Evolutionary conservation across 2,329 filamentous ascomycete species (phyloP), one percentile per base, ranked within the genome.

Genomic region (Mycogone perniciosa): DNA sequence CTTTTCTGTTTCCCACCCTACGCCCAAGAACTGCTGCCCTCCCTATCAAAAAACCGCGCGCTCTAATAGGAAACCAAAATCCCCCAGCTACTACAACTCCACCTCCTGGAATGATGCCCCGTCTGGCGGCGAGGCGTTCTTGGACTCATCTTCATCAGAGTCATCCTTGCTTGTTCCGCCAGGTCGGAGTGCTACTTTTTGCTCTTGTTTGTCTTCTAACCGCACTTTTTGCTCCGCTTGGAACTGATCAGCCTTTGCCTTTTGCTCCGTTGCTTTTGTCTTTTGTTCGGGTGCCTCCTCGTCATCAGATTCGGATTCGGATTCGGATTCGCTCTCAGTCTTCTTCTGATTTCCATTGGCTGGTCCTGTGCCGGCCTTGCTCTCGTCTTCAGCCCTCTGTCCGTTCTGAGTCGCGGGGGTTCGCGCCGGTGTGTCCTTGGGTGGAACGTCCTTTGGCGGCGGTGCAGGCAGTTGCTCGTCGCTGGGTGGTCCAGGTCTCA

Each of bases 71-170:
- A 33, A 44, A 3, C 6, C 10, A 44, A 4, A 37, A 9, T 5
- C 11, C 31, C 39, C 3, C 1, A 6, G 7, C n/a, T 26, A 56
- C 60, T 70, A 84, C 59, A 85, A 67, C 54, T 77, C 79, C 43
- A 85, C 80, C 57, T 85, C 79, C 59, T 84, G 80, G 64, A 85
- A 84, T n/a, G 79, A 80, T 5, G 74, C 73, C 1, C 77, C 76
- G 56, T 81, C 79, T 13, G 79, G 74, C 6, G 77, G 78, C 39
- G 70, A 67, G 11, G 70, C 67, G 1, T 71, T 67, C 55, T 73
- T 75, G 43, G 68, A 65, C 5, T 63, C 62, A 5, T 61, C 59
- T 5, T 66, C 64, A 4, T 65, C 65, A 6, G 57, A 63, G 30
- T 67, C 64, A 6, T 69, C 62, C 60, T 4, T 59, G 53, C 37